Conservation (phyloP, 306 rosid species). For the Vicia faba region DNA sequence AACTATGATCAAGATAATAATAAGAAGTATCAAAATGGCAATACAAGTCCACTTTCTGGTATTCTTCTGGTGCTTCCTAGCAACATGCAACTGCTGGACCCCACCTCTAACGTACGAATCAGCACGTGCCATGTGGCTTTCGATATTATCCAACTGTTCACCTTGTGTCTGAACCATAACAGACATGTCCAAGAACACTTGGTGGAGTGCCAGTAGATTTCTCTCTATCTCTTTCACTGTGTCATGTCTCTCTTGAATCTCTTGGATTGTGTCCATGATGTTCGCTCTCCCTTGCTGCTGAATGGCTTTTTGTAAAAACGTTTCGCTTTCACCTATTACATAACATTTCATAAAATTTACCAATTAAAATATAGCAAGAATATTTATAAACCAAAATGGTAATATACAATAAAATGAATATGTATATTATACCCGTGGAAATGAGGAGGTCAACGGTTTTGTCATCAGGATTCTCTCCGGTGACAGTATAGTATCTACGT, state of each 20-base stretch:
- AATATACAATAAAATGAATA: no score
- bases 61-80: conserved; percentile 60
- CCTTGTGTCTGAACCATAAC: conserved; percentile 86
- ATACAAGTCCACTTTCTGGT: conserved; percentile 62
- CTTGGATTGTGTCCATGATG: conserved; percentile 73
- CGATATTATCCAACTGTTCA: conserved; percentile 82
- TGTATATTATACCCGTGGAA: conserved; percentile 60
- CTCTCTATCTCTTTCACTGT: conserved; percentile 85
- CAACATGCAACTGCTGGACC: conserved; percentile 57
- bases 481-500: conserved; percentile 84
- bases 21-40: conserved; percentile 54
- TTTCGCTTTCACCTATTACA: conserved; percentile 83
- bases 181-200: conserved; percentile 93
- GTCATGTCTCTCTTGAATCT: conserved; percentile 88
- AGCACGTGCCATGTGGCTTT: conserved; percentile 76
- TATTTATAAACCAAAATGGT: neutral
- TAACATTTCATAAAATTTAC: neutral
- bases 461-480: conserved; percentile 91
- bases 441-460: conserved; percentile 80
- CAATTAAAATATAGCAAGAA: neutral
- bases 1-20: conserved; percentile 55
- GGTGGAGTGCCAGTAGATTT: conserved; percentile 79
- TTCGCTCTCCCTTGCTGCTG: conserved; percentile 83
- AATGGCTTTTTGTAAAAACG: conserved; percentile 80
- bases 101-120: conserved; percentile 69